A percentile compares a stretch with the other conserved stretches of the same genome.
These are phyloP conservation scores for Tilletia indica DNA, from an alignment of 1,284 basidiomycete species.

Conservation along the genomic window DNA sequence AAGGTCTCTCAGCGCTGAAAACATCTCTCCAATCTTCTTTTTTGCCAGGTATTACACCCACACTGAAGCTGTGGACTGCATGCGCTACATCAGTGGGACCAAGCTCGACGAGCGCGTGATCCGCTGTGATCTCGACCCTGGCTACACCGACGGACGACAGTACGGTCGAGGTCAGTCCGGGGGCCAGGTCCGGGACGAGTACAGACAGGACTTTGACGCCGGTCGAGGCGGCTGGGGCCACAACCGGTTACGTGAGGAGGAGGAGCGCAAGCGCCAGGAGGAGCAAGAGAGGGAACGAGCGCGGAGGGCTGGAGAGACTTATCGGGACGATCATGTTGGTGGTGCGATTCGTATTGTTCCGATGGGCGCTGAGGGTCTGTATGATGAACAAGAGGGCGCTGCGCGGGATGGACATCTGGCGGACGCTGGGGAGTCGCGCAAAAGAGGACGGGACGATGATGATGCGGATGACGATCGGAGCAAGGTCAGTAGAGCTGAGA, in stretches of 20 bases:
- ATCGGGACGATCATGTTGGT: slow-evolving; percentile 22
- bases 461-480: slow-evolving; percentile 12
- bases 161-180: slow-evolving; percentile 96
- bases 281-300: slow-evolving; percentile 58
- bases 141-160: slow-evolving; percentile 93
- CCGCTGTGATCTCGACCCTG: slow-evolving; percentile 95
- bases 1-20: no score
- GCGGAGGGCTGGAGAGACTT: neutral
- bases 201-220: slow-evolving; percentile 93
- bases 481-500: neutral
- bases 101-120: slow-evolving; percentile 99
- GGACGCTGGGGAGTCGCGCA: neutral
- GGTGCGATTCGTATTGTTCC: slow-evolving; percentile 36
- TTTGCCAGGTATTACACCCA: slow-evolving; percentile 77
- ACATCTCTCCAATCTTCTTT: neutral
- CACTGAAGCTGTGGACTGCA: slow-evolving; percentile 83
- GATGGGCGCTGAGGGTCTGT: slow-evolving; percentile 31
- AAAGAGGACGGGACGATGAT: slow-evolving; percentile 2
- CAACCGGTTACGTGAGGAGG: slow-evolving; percentile 59
- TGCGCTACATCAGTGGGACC: slow-evolving; percentile 92
- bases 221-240: slow-evolving; percentile 80
- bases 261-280: slow-evolving; percentile 73
- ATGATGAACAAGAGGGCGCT: slow-evolving; percentile 32
- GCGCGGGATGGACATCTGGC: slow-evolving; percentile 5
- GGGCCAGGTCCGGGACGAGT: slow-evolving; percentile 89